Base-by-base conservation (phyloP, 768 basidiomycete genomes). In the Suillus fuscotomentosus region DNA sequence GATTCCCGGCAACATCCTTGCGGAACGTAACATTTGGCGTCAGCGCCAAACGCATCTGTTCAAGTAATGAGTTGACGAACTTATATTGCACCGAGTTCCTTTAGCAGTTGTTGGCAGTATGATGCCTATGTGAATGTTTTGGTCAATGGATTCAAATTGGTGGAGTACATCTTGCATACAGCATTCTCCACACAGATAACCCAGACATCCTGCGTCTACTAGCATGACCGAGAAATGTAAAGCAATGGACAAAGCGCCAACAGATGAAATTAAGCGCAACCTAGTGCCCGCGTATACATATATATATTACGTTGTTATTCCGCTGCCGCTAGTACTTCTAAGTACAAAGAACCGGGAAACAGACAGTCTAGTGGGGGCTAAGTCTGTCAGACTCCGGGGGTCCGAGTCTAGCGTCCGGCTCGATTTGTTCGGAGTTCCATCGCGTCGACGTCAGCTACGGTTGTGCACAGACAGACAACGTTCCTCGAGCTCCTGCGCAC, bases 1-100 rank as follows among this genome's bases (percentile, higher is more conserved):
- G 71, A 69, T n/a, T 69, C 66, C 27, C 70, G 68, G 15, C 62
- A 75, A 42, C 76, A 76, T 15, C 74, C 73, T 60, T 63, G 65
- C 20, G 66, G 63, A 14, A 73, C 74, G 34, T 73, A 77, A 50
- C 72, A 75, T 24, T 45, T 50, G 31, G 39, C 54, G 41, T 69
- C 64, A 20, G 67, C 65, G 39, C 74, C 75, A 45, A 68, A 70
- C 4, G 72, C 63, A 17, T 66, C 74, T 75, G 22, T 43, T 60
- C 27, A 41, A 48, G 14, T 7, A 60, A 60, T 10, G 41, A 8
- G 27, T 14, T 2, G 27, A 60, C 74, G 59, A 60, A 77, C 74
- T 72, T 45, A 65, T 36, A 24, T 65, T 67, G 54, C 74, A 74
- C 70, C 74, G 76, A 22, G 41, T 59, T 34, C 59, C 39, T 11